Percentiles rank a stretch among this genome's conserved stretches.
Evolutionary conservation across 164 flowering plant species (phyloP).

Genomic region (Piper longum): DNA sequence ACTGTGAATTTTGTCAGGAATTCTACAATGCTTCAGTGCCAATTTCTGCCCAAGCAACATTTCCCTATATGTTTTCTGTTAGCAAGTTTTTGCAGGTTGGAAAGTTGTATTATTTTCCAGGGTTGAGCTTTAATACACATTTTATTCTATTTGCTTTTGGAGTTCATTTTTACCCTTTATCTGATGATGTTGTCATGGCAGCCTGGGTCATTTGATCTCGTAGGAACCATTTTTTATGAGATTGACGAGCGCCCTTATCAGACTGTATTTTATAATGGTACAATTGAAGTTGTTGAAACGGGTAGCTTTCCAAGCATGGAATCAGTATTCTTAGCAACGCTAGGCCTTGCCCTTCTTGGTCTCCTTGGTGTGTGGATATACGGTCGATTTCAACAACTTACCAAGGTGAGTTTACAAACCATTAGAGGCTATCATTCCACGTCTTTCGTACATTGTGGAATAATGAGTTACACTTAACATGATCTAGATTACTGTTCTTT

Average conservation of each 20-base stretch:
- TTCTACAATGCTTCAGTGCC: slow-evolving; percentile 69
- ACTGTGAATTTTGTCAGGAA: slow-evolving; percentile 20
- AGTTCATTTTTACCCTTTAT: not conserved
- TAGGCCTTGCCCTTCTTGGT: slow-evolving; percentile 59
- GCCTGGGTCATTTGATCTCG: slow-evolving; percentile 94
- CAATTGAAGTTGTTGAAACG: slow-evolving; percentile 85
- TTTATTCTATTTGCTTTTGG: not conserved
- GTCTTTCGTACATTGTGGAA: not conserved
- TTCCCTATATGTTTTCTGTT: slow-evolving; percentile 71
- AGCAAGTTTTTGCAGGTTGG: slow-evolving; percentile 89
- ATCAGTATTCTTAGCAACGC: slow-evolving; percentile 69
- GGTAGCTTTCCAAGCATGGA: slow-evolving; percentile 64
- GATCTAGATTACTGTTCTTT: too few species aligned
- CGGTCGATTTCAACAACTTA: slow-evolving; percentile 49
- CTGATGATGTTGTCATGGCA: slow-evolving; percentile 17
- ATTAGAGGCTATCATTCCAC: not conserved
- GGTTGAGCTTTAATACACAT: not conserved
- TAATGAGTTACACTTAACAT: not conserved
- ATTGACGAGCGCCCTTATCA: slow-evolving; percentile 69
- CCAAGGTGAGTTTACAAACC: slow-evolving; percentile 44
- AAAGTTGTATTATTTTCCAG: not conserved
- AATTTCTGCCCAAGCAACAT: slow-evolving; percentile 66
- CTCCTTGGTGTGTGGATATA: slow-evolving; percentile 58
- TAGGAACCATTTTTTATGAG: slow-evolving; percentile 75
- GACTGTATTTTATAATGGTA: slow-evolving; percentile 77